These are phyloP conservation scores for Forsythia viridissima DNA, from an alignment of 257 asterid species.

Conservation along the genomic window DNA sequence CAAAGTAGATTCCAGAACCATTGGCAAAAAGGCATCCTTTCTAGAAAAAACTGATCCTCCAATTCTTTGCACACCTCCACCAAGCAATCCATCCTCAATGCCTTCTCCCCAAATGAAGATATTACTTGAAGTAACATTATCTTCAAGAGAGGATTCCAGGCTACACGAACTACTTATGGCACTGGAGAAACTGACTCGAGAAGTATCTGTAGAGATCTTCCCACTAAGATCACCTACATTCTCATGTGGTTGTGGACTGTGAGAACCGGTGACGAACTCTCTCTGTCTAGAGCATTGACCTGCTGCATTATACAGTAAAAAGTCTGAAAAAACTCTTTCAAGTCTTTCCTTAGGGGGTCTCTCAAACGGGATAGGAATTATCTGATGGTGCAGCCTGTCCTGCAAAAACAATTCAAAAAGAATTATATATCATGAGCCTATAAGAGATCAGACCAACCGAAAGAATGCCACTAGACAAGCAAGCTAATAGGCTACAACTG, in stretches of 20 bases:
- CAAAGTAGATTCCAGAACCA: conserved; percentile 56
- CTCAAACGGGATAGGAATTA: conserved; percentile 31
- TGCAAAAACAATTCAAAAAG: conserved; percentile 27
- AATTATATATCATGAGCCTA: conserved; percentile 19
- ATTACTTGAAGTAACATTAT: conserved; percentile 45
- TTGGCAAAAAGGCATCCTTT: conserved; percentile 51
- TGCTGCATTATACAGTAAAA: conserved; percentile 35
- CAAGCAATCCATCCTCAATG: conserved; percentile 51
- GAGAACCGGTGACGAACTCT: conserved; percentile 36
- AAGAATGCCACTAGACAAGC: not conserved
- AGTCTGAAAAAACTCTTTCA: conserved; percentile 63
- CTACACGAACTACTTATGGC: conserved; percentile 59
- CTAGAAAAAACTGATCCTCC: conserved; percentile 34
- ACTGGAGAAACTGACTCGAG: conserved; percentile 53
- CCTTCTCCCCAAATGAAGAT: conserved; percentile 77
- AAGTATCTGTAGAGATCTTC: conserved; percentile 50
- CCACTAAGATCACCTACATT: conserved; percentile 26
- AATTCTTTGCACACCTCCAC: conserved; percentile 39
- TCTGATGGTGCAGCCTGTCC: conserved; percentile 40
- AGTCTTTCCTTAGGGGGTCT: conserved; percentile 51
- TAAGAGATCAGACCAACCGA: not conserved
- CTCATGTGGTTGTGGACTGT: conserved; percentile 40
- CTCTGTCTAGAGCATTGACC: conserved; percentile 40
- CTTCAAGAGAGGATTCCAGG: conserved; percentile 50
- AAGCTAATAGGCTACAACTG: conserved; percentile 13